Evolutionary conservation across 768 basidiomycete species (phyloP).

Genomic region (Lactifluus hygrophoroides): DNA sequence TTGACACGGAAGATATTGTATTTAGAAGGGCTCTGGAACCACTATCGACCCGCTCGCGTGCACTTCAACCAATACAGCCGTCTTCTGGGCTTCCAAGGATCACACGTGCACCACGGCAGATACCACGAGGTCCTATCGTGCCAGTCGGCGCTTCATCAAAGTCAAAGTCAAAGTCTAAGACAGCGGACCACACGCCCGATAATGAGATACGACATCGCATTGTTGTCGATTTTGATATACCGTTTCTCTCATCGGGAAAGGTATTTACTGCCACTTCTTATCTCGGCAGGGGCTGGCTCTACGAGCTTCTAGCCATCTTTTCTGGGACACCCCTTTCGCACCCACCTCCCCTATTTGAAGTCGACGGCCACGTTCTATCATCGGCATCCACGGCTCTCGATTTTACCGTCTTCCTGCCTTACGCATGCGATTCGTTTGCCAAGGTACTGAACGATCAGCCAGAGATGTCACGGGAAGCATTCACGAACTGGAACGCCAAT

Average conservation of each 20-base stretch:
- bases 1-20: conserved; percentile 37
- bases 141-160: neutral
- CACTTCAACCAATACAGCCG: neutral
- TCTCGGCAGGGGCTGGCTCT: conserved; percentile 51
- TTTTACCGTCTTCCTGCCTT: conserved; percentile 28
- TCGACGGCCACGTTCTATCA: conserved; percentile 37
- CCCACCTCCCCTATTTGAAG: conserved; percentile 27
- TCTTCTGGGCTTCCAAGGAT: neutral
- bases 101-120: neutral
- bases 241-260: conserved; percentile 41
- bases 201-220: conserved; percentile 23
- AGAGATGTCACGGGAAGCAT: conserved; percentile 31
- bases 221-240: conserved; percentile 44
- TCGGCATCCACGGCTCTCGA: conserved; percentile 35
- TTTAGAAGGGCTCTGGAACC: conserved; percentile 19
- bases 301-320: conserved; percentile 42
- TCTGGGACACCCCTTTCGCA: conserved; percentile 24
- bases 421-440: conserved; percentile 21
- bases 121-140: neutral
- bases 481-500: conserved; percentile 34
- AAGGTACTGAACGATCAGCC: conserved; percentile 37
- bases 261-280: conserved; percentile 46
- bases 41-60: neutral
- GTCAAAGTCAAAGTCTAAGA: conserved; percentile 3
- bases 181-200: neutral